Conservation (phyloP, 1,284 basidiomycete genomes). For the Athelia psychrophila region DNA sequence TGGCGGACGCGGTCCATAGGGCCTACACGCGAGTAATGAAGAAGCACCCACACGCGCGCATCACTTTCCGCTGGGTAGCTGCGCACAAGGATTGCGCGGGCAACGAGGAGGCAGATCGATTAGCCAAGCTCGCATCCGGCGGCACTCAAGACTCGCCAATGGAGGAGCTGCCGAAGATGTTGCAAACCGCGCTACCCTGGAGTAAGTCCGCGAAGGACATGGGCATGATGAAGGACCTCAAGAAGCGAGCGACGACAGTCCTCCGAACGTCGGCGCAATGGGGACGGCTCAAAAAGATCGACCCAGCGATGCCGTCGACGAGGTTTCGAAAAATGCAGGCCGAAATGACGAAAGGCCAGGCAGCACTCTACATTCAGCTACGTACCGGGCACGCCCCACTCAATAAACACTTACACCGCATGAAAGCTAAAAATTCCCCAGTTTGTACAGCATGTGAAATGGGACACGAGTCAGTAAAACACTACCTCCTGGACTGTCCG, state of each 20-base stretch:
- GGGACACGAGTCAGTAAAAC: slow-evolving; percentile 16
- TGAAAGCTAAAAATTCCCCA: slow-evolving; percentile 10
- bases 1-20: not conserved
- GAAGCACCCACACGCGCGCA: too few species aligned
- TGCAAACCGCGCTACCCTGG: not conserved
- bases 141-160: slow-evolving; percentile 4
- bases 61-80: slow-evolving; percentile 5
- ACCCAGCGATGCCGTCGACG: not conserved
- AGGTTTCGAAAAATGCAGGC: slow-evolving; percentile 6
- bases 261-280: not conserved
- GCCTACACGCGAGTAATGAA: too few species aligned
- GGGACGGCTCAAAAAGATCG: not conserved
- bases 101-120: slow-evolving; percentile 15
- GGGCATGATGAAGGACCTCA: not conserved
- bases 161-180: slow-evolving; percentile 10
- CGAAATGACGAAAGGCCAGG: slow-evolving; percentile 4
- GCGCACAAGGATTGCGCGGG: slow-evolving; percentile 15
- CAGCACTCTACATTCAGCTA: slow-evolving; percentile 23
- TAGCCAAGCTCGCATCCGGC: slow-evolving; percentile 13
- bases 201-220: slow-evolving; percentile 2
- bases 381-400: slow-evolving; percentile 25
- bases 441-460: slow-evolving; percentile 20
- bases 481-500: slow-evolving; percentile 23
- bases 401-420: slow-evolving; percentile 19
- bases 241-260: not conserved